A percentile compares a stretch with the other conserved stretches of the same genome.
phyloP scores from a whole-genome alignment of 331 rosid species.

The Malus hybrid region DNA sequence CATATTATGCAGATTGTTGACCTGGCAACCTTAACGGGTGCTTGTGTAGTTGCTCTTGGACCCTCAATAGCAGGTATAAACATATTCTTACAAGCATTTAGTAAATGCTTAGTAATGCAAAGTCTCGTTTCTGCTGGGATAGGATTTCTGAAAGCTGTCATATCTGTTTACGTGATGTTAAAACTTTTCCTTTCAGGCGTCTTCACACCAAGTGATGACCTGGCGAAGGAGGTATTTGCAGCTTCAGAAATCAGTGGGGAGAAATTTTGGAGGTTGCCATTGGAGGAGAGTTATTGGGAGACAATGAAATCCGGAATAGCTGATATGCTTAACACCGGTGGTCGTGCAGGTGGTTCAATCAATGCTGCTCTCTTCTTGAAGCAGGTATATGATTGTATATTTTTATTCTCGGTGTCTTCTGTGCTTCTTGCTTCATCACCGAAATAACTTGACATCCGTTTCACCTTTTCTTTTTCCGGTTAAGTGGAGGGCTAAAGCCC shows the following conservation, averaged over 20 bases:
- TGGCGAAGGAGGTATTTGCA: slow-evolving; percentile 73
- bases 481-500: background rate
- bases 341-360: slow-evolving; percentile 81
- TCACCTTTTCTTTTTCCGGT: background rate
- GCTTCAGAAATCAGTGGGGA: slow-evolving; percentile 87
- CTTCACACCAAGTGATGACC: slow-evolving; percentile 89
- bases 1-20: slow-evolving; percentile 62
- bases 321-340: slow-evolving; percentile 92
- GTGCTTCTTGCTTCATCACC: too few relatives aligned
- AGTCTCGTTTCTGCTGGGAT: too few relatives aligned
- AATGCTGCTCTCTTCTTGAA: slow-evolving; percentile 88
- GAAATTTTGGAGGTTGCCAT: slow-evolving; percentile 91
- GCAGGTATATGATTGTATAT: slow-evolving; percentile 44
- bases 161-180: slow-evolving; percentile 1
- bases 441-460: background rate
- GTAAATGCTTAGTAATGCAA: too few relatives aligned
- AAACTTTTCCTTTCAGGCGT: slow-evolving; percentile 42
- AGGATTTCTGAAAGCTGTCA: too few relatives aligned
- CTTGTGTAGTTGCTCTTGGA: slow-evolving; percentile 84
- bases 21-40: slow-evolving; percentile 91
- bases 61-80: slow-evolving; percentile 80
- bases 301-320: slow-evolving; percentile 92
- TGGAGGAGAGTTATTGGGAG: slow-evolving; percentile 98
- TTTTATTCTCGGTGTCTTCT: background rate
- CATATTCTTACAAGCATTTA: background rate